Evolutionary conservation across 331 rosid species (phyloP).

Genomic region (Rhamnella rubrinervis): DNA sequence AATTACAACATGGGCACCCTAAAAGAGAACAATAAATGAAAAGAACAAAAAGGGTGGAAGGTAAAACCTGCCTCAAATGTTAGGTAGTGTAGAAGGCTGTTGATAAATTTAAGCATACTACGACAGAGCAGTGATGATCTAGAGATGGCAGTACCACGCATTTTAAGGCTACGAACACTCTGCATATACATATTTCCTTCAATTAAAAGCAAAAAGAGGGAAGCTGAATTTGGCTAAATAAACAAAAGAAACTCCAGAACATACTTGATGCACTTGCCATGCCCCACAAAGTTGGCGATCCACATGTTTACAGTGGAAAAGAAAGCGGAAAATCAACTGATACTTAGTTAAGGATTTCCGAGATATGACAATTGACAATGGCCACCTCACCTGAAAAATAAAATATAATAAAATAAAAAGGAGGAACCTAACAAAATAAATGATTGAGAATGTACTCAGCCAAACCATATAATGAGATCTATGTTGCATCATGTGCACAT

Average conservation of each 20-base stretch:
- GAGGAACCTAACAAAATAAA: not conserved
- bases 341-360: constrained; percentile 77
- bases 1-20: constrained; percentile 9
- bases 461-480: not conserved
- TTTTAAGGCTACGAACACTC: constrained; percentile 84
- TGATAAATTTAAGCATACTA: constrained; percentile 92
- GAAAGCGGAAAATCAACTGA: constrained; percentile 89
- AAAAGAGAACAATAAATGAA: not conserved
- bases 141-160: constrained; percentile 82
- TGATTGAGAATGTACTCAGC: not conserved
- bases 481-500: not conserved
- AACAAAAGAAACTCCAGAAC: constrained; percentile 15
- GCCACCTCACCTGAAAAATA: constrained; percentile 86
- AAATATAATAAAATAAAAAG: not conserved
- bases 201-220: constrained; percentile 8
- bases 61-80: constrained; percentile 83
- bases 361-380: constrained; percentile 86
- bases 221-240: constrained; percentile 16
- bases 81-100: constrained; percentile 88
- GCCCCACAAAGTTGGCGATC: constrained; percentile 97
- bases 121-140: constrained; percentile 96
- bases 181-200: constrained; percentile 30
- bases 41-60: constrained; percentile 10
- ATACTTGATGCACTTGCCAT: constrained; percentile 98
- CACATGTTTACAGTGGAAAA: constrained; percentile 91